Base-by-base conservation (phyloP, 2,329 filamentous ascomycete species). In the Aspergillus brasiliensis region DNA sequence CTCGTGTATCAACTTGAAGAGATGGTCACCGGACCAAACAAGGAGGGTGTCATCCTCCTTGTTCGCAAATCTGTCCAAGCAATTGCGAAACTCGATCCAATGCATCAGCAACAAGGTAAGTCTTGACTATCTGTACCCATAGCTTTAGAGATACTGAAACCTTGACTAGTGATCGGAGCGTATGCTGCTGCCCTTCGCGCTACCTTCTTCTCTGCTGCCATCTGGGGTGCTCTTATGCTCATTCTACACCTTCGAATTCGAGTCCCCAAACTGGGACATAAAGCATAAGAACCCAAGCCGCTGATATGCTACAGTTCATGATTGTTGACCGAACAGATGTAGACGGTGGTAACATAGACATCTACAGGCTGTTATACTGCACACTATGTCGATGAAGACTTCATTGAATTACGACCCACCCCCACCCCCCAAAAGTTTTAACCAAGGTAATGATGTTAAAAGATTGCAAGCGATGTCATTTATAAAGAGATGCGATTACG, bases 11-110 rank as follows among this genome's bases (percentile, higher is more conserved):
- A 87, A 65, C 80, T 94, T 5, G 75, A 84, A 4, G 63, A 71
- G 10, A 81, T 83, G 34, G 87, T 93, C 8, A 81, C 79, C 0
- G 88, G 86, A 0, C 78, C 79, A 0, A 79, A 86, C 23, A 89
- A 87, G 68, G 79, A 80, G 0, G 76, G 81, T 49, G 77, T 82
- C 40, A 83, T 84, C 58, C 62, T 75, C n/a, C 73, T 75, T 13
- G 82, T 83, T 19, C 80, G 82, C 46, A 80, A 80, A 65, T 83
- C 82, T 3, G 80, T 84, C 25, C 76, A 76, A 28, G 78, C 79
- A 21, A 82, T 84, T 57, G 68, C 70, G n/a, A 70, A 76, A 3
- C 69, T 84, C 25, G 77, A 81, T 59, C 70, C 75, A 11, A 65
- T 77, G 37, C 80, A 82, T 66, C 79, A 78, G 62, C 68, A 67